Conservation (phyloP, 306 rosid species). For the Phaseolus lunatus region DNA sequence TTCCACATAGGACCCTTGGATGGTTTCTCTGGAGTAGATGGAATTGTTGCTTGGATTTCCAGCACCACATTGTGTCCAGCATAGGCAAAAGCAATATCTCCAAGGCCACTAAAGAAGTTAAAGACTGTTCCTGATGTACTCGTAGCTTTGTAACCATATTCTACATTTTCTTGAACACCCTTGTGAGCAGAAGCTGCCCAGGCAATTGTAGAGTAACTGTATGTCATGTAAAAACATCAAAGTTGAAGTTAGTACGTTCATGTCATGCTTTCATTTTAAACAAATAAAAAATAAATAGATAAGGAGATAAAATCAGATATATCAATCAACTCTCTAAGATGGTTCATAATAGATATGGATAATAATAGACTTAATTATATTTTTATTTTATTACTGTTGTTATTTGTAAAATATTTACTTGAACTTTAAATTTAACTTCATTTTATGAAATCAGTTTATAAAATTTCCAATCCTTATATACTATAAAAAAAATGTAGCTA, state of each 20-base stretch:
- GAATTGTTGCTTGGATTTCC: constrained; percentile 88
- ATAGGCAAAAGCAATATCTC: constrained; percentile 73
- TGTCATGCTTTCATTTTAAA: not conserved
- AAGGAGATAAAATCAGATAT: too few species aligned
- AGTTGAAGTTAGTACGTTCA: not conserved
- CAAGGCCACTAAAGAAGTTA: constrained; percentile 67
- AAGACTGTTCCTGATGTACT: constrained; percentile 50
- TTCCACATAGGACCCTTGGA: constrained; percentile 85
- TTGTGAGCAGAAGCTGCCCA: constrained; percentile 66
- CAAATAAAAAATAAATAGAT: too few species aligned
- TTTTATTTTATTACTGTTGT: too few species aligned
- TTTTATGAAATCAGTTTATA: too few species aligned
- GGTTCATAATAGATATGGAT: not conserved
- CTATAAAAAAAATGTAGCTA: too few species aligned
- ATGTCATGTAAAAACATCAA: constrained; percentile 27
- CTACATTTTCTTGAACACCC: constrained; percentile 60
- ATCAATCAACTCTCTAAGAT: not conserved
- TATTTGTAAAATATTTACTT: too few species aligned
- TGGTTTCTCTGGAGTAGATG: constrained; percentile 77
- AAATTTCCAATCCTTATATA: too few species aligned
- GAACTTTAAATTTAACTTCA: too few species aligned
- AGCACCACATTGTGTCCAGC: constrained; percentile 84
- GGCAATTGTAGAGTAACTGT: constrained; percentile 80
- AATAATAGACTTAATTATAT: too few species aligned
- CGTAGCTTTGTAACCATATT: constrained; percentile 48